phyloP scores from a whole-genome alignment of 139 green algal species.

The Closterium sp. region DNA sequence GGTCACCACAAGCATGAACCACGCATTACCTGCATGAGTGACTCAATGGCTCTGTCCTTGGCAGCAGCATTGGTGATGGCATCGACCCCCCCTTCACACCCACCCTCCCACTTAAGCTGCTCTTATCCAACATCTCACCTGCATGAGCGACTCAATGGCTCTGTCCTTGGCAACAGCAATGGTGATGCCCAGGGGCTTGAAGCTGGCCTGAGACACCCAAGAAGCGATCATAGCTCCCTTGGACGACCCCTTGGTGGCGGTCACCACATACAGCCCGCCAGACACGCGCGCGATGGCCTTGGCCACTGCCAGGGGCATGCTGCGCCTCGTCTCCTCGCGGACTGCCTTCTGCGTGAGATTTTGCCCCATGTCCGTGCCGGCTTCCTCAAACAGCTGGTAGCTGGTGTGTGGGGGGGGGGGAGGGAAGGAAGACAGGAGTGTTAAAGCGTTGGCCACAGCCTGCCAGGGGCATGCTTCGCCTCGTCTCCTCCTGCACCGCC shows the following conservation, averaged over 20 bases:
- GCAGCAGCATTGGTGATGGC: conserved; percentile 92
- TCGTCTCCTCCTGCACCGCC: conserved; percentile 72
- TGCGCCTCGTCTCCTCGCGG: conserved; percentile 68
- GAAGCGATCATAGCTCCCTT: conserved; percentile 76
- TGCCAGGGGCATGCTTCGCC: conserved; percentile 75
- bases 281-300: conserved; percentile 83
- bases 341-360: conserved; percentile 75
- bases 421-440: conserved; percentile 61
- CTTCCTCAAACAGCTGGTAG: conserved; percentile 90
- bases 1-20: too few relatives aligned
- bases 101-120: too few relatives aligned
- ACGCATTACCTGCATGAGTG: conserved; percentile 84
- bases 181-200: conserved; percentile 94
- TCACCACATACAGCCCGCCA: conserved; percentile 90
- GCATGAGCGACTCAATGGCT: conserved; percentile 97
- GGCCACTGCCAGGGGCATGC: conserved; percentile 74
- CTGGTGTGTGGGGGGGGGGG: neutral
- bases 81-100: too few relatives aligned
- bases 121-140: conserved; percentile 61
- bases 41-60: conserved; percentile 97
- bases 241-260: conserved; percentile 72
- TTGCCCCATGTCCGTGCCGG: conserved; percentile 78
- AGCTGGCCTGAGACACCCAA: conserved; percentile 88
- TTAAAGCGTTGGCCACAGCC: conserved; percentile 78
- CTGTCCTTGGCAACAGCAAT: conserved; percentile 96